Conservation (phyloP, 306 rosid species). For the Abrus precatorius region DNA sequence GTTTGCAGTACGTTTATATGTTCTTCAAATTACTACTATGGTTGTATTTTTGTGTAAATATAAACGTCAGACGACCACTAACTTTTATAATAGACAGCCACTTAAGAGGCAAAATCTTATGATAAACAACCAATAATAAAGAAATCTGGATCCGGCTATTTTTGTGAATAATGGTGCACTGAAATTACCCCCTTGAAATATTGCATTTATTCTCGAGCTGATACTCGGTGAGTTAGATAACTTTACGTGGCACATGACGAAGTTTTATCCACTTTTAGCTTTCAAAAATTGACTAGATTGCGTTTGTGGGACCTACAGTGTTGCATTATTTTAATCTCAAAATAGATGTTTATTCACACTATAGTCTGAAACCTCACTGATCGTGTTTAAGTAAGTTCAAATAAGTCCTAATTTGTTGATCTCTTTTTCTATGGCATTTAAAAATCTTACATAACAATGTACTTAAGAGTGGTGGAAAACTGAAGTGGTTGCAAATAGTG, state of each 20-base stretch:
- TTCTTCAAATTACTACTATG: neutral
- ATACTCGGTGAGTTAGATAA: neutral
- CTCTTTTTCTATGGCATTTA: slow-evolving; percentile 11
- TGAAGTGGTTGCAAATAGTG: neutral
- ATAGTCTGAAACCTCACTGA: slow-evolving; percentile 2
- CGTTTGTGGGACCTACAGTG: neutral
- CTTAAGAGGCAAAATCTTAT: neutral
- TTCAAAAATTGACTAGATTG: neutral
- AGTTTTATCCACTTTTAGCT: neutral
- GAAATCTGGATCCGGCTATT: neutral
- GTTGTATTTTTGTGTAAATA: neutral
- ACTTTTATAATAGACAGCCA: neutral
- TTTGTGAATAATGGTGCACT: neutral
- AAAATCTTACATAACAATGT: slow-evolving; percentile 28
- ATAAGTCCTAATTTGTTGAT: slow-evolving; percentile 14
- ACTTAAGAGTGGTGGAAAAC: slow-evolving; percentile 22
- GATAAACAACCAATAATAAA: neutral
- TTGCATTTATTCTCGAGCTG: neutral
- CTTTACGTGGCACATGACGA: neutral
- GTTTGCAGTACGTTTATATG: neutral
- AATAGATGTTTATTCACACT: neutral
- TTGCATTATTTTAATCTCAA: neutral
- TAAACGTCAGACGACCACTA: neutral
- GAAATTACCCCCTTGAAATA: neutral
- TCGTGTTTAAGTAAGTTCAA: neutral